Conservation (phyloP, 1,284 basidiomycete species). For the Rhodotorula sp. region DNA sequence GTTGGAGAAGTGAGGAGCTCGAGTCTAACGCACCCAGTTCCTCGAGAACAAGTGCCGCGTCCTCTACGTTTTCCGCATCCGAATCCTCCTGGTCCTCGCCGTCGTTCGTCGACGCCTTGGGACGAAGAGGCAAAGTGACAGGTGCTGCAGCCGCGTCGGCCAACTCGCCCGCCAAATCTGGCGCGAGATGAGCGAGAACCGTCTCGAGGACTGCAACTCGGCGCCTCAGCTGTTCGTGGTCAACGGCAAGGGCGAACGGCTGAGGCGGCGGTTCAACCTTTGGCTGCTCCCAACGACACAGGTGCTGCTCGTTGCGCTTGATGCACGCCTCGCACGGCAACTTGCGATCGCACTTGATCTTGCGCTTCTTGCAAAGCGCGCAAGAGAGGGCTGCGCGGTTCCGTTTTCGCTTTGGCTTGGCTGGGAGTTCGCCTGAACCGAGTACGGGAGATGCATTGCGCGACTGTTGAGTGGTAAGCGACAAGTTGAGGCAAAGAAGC, state of each 20-base stretch:
- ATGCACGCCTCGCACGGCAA: conserved; percentile 61
- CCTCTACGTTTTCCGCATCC: conserved; percentile 12
- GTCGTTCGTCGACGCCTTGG: too few species aligned
- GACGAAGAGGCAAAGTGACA: too few species aligned
- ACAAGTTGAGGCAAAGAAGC: too few species aligned
- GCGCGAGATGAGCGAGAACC: conserved; percentile 23
- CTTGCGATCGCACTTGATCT: conserved; percentile 62
- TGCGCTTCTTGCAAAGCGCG: conserved; percentile 60
- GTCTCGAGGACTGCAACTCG: conserved; percentile 37
- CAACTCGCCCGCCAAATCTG: background rate
- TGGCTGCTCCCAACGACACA: conserved; percentile 53
- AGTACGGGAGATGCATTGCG: too few species aligned
- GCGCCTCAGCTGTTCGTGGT: conserved; percentile 56
- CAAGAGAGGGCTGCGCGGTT: conserved; percentile 29
- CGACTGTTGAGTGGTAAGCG: too few species aligned
- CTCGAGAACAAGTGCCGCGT: conserved; percentile 23
- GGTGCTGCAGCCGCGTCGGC: too few species aligned
- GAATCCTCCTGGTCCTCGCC: background rate
- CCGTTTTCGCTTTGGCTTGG: conserved; percentile 40
- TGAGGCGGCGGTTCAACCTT: conserved; percentile 45
- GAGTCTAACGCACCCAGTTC: conserved; percentile 4
- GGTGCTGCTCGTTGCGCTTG: conserved; percentile 57
- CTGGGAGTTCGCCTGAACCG: background rate
- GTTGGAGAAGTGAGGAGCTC: too few species aligned
- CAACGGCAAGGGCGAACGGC: conserved; percentile 58